Evolutionary conservation across 2,329 filamentous ascomycete species (phyloP).

Genomic region (Uncinocarpus reesii): DNA sequence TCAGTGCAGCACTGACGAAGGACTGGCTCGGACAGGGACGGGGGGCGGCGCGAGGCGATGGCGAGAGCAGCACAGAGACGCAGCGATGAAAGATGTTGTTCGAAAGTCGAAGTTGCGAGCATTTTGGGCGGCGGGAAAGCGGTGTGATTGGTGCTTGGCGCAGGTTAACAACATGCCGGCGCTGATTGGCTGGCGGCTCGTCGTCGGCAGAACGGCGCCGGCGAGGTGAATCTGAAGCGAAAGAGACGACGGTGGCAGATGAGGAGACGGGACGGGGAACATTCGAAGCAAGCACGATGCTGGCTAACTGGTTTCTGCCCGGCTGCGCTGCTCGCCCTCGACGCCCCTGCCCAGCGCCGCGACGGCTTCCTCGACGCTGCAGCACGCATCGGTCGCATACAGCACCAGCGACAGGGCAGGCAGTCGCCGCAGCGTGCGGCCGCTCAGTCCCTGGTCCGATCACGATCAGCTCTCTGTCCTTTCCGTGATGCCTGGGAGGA

Average conservation of each 20-base stretch:
- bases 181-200: conserved; percentile 16
- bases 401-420: conserved; percentile 35
- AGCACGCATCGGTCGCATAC: conserved; percentile 28
- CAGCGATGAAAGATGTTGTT: conserved; percentile 2
- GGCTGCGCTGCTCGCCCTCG: conserved; percentile 25
- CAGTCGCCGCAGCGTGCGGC: conserved; percentile 34
- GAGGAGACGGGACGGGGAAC: not conserved
- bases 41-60: conserved; percentile 19
- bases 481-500: conserved; percentile 9
- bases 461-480: not conserved
- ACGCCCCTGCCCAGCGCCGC: conserved; percentile 30
- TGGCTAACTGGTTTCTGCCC: no score
- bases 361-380: conserved; percentile 31
- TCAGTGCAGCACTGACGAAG: conserved; percentile 3
- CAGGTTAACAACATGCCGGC: conserved; percentile 12
- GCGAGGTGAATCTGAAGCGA: not conserved
- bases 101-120: not conserved
- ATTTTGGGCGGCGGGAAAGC: not conserved
- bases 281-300: not conserved
- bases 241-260: not conserved
- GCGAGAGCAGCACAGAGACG: conserved; percentile 2
- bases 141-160: conserved; percentile 13
- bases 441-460: conserved; percentile 30
- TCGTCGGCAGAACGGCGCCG: conserved; percentile 3
- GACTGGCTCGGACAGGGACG: conserved; percentile 18